Base-by-base conservation (phyloP, 768 basidiomycete genomes). In the Hericium rajendrae region DNA sequence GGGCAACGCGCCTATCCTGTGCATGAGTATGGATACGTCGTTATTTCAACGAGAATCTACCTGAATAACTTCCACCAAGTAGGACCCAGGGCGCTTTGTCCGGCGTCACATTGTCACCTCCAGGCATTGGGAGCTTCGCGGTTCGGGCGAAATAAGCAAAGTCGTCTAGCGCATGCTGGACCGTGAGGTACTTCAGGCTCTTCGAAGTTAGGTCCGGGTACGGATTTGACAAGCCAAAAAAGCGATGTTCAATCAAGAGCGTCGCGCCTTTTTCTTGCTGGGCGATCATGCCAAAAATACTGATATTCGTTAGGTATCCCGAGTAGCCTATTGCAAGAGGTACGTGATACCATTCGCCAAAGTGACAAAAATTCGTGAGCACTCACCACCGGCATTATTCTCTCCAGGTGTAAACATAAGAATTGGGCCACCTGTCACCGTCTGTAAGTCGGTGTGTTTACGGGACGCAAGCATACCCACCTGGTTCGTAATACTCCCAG, bases 181-280 rank as follows among this genome's bases (percentile, higher is more conserved):
- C 77, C 1, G 84, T 88, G 66, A 84, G 83, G 12, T 80, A 61
- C 49, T 71, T 69, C 48, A 89, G 70, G 64, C 82, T 86, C 62
- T 76, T 68, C 32, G 77, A 78, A 38, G 73, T 78, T 26, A 89
- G 76, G 66, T 88, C 76, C 18, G 77, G 71, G 51, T 75, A 77
- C 4, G 87, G 87, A 65, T 87, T 90, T 57, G 86, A 88, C n/a
- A 78, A 69, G 13, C 87, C 87, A 60, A 82, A 88, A 74, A 84
- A 90, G 22, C 88, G 77, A 64, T 89, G 87, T 63, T 89, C 86
- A 24, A 88, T 59, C 28, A 88, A 71, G 60, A 88, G 72, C 5
- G 79, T 76, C 16, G 80, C 80, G 20, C 82, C 86, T 38, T 78
- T 78, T 57, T 85, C 74, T 66, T 83, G 81, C 64, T 85, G 81